phyloP scores from a whole-genome alignment of 2,329 filamentous ascomycete genomes.

The Microascus cirrosus region DNA sequence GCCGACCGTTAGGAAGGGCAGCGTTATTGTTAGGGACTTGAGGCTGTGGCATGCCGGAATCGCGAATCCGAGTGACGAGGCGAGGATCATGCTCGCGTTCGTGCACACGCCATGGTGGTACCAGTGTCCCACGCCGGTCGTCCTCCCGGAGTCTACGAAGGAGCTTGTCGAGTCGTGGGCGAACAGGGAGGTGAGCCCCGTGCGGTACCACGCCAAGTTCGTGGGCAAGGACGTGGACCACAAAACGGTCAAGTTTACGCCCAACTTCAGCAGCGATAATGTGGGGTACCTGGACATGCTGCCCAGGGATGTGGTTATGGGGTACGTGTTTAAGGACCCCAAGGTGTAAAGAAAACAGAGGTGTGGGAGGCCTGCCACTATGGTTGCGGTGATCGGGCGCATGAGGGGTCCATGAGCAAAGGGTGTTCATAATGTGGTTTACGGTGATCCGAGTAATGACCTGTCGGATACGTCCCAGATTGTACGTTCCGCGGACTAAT shows the following conservation, averaged over 20 bases:
- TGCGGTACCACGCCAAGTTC: conserved; percentile 9
- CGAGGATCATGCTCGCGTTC: conserved; percentile 12
- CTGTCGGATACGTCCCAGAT: no score
- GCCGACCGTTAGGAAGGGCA: conserved; percentile 9
- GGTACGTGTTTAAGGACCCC: conserved; percentile 2
- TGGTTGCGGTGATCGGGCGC: no score
- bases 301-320: conserved; percentile 4
- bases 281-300: conserved; percentile 10
- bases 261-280: conserved; percentile 14
- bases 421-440: no score
- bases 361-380: not conserved
- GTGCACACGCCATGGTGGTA: conserved; percentile 7
- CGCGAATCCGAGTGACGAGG: conserved; percentile 7
- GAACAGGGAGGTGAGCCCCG: not conserved
- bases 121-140: conserved; percentile 8
- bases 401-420: no score
- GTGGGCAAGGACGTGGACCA: conserved; percentile 12
- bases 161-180: conserved; percentile 5
- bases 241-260: conserved; percentile 13
- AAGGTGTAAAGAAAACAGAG: not conserved
- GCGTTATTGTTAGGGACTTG: conserved; percentile 9
- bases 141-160: conserved; percentile 5
- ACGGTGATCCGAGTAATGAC: no score
- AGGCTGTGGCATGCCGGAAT: conserved; percentile 12
- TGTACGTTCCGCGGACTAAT: no score